Conservation (phyloP, 345 rosid species). For the Brassica nigra region DNA sequence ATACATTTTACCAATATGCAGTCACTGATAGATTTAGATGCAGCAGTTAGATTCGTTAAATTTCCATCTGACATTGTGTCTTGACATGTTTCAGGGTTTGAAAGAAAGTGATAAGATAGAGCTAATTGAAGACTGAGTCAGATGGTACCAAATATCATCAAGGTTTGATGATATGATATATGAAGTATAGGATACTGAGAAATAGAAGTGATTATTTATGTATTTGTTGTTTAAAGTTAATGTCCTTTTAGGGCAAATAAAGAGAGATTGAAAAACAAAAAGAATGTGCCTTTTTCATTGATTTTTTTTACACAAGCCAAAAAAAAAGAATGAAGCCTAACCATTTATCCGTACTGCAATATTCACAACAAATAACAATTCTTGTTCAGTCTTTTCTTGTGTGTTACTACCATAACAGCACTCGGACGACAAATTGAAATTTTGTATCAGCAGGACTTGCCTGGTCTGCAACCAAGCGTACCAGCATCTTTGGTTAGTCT, state of each 20-base stretch:
- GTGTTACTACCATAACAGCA: conserved; percentile 22
- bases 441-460: conserved; percentile 42
- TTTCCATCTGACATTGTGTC: neutral
- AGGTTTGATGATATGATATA: conserved; percentile 13
- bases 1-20: neutral
- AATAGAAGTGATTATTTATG: conserved; percentile 23
- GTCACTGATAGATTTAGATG: neutral
- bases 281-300: conserved; percentile 5
- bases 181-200: conserved; percentile 20
- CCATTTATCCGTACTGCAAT: conserved; percentile 15
- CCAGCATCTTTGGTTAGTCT: conserved; percentile 57
- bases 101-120: conserved; percentile 30
- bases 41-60: neutral
- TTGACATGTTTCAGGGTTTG: conserved; percentile 35
- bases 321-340: conserved; percentile 13
- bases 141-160: conserved; percentile 10
- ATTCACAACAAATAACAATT: conserved; percentile 26
- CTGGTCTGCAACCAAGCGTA: conserved; percentile 49
- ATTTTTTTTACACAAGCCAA: neutral
- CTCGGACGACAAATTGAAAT: neutral
- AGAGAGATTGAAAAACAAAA: conserved; percentile 23
- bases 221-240: conserved; percentile 21
- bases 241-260: conserved; percentile 10
- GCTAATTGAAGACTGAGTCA: conserved; percentile 34
- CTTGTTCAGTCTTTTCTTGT: neutral